A percentile compares a stretch with the other conserved stretches of the same genome.
These are phyloP conservation scores for Monosporozyma siamensis DNA, from an alignment of 805 yeast species.

Conservation along the genomic window DNA sequence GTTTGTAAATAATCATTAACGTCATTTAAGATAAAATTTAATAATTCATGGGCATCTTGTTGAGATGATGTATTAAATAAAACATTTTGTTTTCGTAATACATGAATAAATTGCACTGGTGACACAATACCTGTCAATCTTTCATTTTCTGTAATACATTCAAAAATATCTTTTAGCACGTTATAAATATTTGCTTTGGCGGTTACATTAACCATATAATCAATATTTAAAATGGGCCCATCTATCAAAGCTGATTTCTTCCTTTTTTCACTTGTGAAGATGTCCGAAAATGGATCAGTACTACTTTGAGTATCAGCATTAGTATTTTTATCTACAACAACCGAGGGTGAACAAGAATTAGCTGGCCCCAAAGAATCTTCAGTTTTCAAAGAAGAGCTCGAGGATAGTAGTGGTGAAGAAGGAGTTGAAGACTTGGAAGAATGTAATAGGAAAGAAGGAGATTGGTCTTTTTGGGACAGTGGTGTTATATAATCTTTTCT, in stretches of 20 bases:
- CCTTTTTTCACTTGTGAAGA: slow-evolving; percentile 50
- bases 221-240: slow-evolving; percentile 82
- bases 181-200: slow-evolving; percentile 43
- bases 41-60: slow-evolving; percentile 96
- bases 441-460: background rate
- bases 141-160: slow-evolving; percentile 63
- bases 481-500: slow-evolving; percentile 7
- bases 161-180: slow-evolving; percentile 77
- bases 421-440: background rate
- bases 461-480: background rate
- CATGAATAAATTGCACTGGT: slow-evolving; percentile 63
- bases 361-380: background rate
- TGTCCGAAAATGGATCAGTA: background rate
- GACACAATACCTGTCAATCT: slow-evolving; percentile 75
- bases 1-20: slow-evolving; percentile 35
- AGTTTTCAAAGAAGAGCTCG: background rate
- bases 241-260: slow-evolving; percentile 66
- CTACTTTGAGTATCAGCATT: background rate
- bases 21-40: slow-evolving; percentile 78
- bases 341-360: background rate
- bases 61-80: slow-evolving; percentile 88
- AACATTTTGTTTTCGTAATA: slow-evolving; percentile 72
- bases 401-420: background rate
- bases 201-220: slow-evolving; percentile 40
- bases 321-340: background rate